These are phyloP conservation scores for Phtheirospermum japonicum DNA, from an alignment of 257 asterid genomes.

Conservation along the genomic window DNA sequence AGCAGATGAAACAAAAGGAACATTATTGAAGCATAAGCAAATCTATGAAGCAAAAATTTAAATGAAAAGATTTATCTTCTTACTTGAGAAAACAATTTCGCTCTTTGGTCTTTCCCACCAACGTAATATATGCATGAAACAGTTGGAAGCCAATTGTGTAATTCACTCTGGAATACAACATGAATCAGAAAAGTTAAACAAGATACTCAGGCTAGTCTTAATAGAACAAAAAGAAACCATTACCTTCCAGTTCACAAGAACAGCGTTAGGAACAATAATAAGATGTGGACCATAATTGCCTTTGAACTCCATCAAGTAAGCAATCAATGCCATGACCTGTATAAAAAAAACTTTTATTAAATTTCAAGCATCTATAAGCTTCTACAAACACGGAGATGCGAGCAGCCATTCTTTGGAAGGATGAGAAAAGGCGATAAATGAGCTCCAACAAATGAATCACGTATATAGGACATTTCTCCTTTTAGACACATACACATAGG, in stretches of 20 bases:
- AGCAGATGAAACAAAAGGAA: constrained; percentile 31
- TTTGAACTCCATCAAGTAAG: constrained; percentile 95
- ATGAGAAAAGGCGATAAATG: constrained; percentile 6
- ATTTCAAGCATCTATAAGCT: constrained; percentile 20
- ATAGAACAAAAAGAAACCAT: constrained; percentile 24
- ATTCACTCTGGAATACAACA: constrained; percentile 71
- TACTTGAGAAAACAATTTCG: constrained; percentile 93
- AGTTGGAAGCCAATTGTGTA: constrained; percentile 93
- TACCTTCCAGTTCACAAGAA: constrained; percentile 99
- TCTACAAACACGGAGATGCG: constrained; percentile 16
- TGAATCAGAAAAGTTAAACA: constrained; percentile 28
- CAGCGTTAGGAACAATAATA: constrained; percentile 98
- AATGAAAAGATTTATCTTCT: constrained; percentile 33
- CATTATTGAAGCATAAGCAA: constrained; percentile 18
- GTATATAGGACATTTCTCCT: neutral
- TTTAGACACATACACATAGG: constrained; percentile 8
- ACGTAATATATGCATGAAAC: constrained; percentile 95
- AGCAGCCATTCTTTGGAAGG: constrained; percentile 13
- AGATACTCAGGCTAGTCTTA: constrained; percentile 15
- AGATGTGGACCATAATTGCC: constrained; percentile 99
- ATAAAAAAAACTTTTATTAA: constrained; percentile 25
- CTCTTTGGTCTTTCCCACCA: constrained; percentile 82
- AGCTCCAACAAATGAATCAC: neutral
- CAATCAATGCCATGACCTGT: constrained; percentile 97
- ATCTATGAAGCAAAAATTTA: constrained; percentile 18